Evolutionary conservation across 164 flowering plant genomes (phyloP).

Genomic region (Vitis labrusca): DNA sequence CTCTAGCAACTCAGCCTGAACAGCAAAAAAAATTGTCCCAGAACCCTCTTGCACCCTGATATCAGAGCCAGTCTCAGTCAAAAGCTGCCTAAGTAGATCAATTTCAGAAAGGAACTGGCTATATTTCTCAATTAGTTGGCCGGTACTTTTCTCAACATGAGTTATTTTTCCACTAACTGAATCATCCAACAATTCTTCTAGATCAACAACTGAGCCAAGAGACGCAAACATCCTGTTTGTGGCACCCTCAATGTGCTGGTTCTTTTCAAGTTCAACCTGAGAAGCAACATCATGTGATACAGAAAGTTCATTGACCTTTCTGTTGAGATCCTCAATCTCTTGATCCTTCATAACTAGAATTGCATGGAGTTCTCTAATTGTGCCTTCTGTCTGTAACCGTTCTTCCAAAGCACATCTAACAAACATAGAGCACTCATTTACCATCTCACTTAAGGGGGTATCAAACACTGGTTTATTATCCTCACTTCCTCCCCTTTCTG

Average conservation of each 20-base stretch:
- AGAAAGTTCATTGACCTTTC: slow-evolving; percentile 46
- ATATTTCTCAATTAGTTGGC: slow-evolving; percentile 46
- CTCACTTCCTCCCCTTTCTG: slow-evolving; percentile 22
- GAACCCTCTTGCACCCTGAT: slow-evolving; percentile 31
- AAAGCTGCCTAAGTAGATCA: slow-evolving; percentile 46
- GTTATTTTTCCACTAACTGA: slow-evolving; percentile 43
- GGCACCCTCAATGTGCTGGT: slow-evolving; percentile 37
- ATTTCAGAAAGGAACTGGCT: slow-evolving; percentile 42
- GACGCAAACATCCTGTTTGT: slow-evolving; percentile 45
- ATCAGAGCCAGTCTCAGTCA: slow-evolving; percentile 38
- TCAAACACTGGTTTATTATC: slow-evolving; percentile 10
- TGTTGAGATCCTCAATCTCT: slow-evolving; percentile 61
- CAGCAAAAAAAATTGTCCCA: slow-evolving; percentile 34
- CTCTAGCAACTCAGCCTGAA: slow-evolving; percentile 43
- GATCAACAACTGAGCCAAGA: slow-evolving; percentile 34
- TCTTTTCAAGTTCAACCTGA: slow-evolving; percentile 34
- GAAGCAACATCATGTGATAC: slow-evolving; percentile 34
- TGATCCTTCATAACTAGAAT: slow-evolving; percentile 45
- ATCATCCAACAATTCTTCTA: slow-evolving; percentile 39
- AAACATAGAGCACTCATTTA: slow-evolving; percentile 51
- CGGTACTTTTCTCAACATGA: slow-evolving; percentile 46
- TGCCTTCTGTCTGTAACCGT: slow-evolving; percentile 36
- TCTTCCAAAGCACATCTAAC: slow-evolving; percentile 39
- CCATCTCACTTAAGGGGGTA: slow-evolving; percentile 34
- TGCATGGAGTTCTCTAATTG: slow-evolving; percentile 52